phyloP scores from a whole-genome alignment of 2,329 filamentous ascomycete genomes.

The Epichloe gansuensis region DNA sequence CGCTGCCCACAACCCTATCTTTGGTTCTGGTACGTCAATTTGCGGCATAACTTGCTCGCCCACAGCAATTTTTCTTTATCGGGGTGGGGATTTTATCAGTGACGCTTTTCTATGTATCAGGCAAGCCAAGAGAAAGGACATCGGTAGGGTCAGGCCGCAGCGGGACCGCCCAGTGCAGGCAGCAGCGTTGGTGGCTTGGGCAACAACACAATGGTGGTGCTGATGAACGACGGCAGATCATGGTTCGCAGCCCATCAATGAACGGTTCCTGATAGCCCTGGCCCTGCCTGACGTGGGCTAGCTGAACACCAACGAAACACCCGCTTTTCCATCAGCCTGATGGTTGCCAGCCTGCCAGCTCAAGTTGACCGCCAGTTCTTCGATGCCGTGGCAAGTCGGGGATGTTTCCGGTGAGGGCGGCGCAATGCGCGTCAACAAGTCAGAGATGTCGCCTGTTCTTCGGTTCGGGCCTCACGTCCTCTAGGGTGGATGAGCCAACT shows the following conservation, averaged over 20 bases:
- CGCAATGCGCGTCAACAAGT: conserved; percentile 5
- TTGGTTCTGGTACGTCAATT: too few relatives aligned
- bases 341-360: neutral
- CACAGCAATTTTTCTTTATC: neutral
- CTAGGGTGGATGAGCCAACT: neutral
- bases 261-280: conserved; percentile 5
- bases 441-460: conserved; percentile 1
- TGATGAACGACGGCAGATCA: conserved; percentile 10
- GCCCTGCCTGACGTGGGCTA: conserved; percentile 5
- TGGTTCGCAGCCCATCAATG: conserved; percentile 9
- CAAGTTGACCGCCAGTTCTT: conserved; percentile 9
- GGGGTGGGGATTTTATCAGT: too few relatives aligned
- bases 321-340: neutral
- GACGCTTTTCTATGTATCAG: too few relatives aligned
- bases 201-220: conserved; percentile 1
- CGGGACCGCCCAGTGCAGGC: neutral
- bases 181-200: conserved; percentile 7
- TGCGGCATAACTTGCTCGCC: neutral
- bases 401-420: conserved; percentile 4
- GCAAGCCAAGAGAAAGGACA: neutral
- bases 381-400: conserved; percentile 3
- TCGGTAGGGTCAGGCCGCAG: neutral
- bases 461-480: conserved; percentile 1
- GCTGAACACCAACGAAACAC: conserved; percentile 4
- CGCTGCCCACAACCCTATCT: too few relatives aligned